Conservation (phyloP, 2,329 filamentous ascomycete species). For the Penicillium corylophilum region DNA sequence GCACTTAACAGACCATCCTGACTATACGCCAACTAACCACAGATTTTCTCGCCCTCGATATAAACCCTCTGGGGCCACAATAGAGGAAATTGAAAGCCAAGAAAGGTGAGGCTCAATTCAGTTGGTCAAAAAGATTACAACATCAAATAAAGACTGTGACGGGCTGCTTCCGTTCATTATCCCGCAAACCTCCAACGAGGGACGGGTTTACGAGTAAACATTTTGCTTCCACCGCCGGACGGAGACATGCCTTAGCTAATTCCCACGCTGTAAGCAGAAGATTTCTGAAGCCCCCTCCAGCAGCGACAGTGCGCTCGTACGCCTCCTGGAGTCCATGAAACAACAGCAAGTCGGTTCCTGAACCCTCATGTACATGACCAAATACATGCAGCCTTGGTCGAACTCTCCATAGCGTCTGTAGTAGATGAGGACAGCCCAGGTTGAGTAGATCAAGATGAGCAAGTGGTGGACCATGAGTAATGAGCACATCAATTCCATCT, state of each 20-base stretch:
- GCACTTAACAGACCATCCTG: too few relatives aligned
- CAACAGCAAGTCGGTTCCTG: constrained; percentile 15
- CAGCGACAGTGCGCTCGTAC: constrained; percentile 17
- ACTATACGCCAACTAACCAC: not conserved
- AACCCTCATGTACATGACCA: constrained; percentile 19
- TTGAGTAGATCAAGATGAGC: constrained; percentile 58
- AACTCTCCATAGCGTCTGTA: constrained; percentile 61
- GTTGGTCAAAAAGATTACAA: not conserved
- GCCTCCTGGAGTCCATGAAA: constrained; percentile 17
- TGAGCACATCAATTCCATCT: constrained; percentile 66
- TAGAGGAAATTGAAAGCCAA: not conserved
- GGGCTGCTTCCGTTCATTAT: constrained; percentile 17
- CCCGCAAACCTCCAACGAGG: constrained; percentile 17
- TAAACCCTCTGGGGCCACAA: not conserved
- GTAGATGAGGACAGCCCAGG: constrained; percentile 65
- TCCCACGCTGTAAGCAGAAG: constrained; percentile 13
- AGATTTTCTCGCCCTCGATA: not conserved
- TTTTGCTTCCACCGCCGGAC: constrained; percentile 16
- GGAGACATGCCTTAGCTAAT: constrained; percentile 3
- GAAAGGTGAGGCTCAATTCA: not conserved
- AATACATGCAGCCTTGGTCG: constrained; percentile 17
- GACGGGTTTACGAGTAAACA: constrained; percentile 23
- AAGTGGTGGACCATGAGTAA: constrained; percentile 75
- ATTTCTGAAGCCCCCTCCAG: constrained; percentile 15
- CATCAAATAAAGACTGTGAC: constrained; percentile 15